Evolutionary conservation across 768 basidiomycete genomes (phyloP).

Genomic region (Rhodosporidiobolus sp.): DNA sequence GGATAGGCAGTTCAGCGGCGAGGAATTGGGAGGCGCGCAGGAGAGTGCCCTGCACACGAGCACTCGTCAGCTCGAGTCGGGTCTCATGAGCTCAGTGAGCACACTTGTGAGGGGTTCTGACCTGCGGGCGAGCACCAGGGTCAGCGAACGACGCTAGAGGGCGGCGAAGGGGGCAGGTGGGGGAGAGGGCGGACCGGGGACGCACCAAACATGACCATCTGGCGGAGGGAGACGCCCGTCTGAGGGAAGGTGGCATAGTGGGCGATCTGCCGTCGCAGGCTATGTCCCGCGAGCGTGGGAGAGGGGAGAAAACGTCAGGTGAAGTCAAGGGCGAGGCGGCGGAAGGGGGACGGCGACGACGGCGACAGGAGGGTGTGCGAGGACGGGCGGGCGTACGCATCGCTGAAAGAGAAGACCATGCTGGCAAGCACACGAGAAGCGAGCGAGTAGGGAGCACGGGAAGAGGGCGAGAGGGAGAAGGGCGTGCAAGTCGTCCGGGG

Average conservation of each 20-base stretch:
- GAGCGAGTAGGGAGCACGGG: background rate
- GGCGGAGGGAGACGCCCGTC: conserved; percentile 90
- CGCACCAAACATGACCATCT: conserved; percentile 86
- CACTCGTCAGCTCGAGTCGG: background rate
- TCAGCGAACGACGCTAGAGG: background rate
- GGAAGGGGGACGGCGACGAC: background rate
- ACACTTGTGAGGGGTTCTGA: conserved; percentile 67
- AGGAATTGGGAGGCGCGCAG: conserved; percentile 89
- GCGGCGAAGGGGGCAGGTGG: background rate
- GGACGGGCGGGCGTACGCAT: conserved; percentile 13
- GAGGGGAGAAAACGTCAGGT: background rate
- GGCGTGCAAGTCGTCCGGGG: background rate
- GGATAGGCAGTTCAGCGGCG: conserved; percentile 86
- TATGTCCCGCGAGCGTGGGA: background rate
- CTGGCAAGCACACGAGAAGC: background rate
- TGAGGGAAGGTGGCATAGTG: conserved; percentile 54
- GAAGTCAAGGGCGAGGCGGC: background rate
- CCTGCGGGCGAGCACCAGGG: conserved; percentile 46
- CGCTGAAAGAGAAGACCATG: conserved; percentile 26
- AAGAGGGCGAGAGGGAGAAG: background rate
- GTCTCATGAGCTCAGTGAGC: background rate
- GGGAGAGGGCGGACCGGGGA: background rate
- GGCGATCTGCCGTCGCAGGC: conserved; percentile 40
- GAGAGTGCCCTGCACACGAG: conserved; percentile 71
- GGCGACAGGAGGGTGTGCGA: background rate